Evolutionary conservation across 164 flowering plant species (phyloP).

Genomic region (Annona squamosa): DNA sequence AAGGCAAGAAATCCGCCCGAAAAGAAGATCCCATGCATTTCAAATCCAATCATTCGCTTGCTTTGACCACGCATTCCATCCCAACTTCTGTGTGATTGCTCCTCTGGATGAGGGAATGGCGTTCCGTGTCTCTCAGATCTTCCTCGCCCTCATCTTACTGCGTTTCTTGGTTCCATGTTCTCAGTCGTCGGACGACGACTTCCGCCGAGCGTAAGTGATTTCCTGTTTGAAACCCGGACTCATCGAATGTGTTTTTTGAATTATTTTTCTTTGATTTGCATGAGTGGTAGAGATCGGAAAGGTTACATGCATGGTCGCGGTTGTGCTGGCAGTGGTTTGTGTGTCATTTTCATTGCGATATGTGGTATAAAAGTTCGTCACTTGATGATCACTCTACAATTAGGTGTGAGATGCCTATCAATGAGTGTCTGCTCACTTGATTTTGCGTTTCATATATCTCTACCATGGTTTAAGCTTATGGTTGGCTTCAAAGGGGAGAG

Average conservation of each 20-base stretch:
- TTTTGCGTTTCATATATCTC: neutral
- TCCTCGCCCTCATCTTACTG: slow-evolving; percentile 23
- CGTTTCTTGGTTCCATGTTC: slow-evolving; percentile 31
- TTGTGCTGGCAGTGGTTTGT: neutral
- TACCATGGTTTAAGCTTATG: neutral
- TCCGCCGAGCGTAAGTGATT: slow-evolving; percentile 69
- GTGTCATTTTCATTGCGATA: neutral
- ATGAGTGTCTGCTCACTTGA: neutral
- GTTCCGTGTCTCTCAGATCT: slow-evolving; percentile 24
- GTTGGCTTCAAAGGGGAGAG: neutral
- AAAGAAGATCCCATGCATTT: slow-evolving; percentile 10
- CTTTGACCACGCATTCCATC: neutral
- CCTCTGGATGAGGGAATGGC: slow-evolving; percentile 24
- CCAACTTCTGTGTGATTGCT: neutral
- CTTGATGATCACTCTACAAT: neutral
- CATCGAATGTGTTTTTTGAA: neutral
- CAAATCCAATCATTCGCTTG: slow-evolving; percentile 4
- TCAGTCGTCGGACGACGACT: slow-evolving; percentile 40
- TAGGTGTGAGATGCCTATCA: neutral
- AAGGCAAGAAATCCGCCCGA: slow-evolving; percentile 2
- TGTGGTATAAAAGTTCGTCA: too few species aligned
- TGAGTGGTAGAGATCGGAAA: neutral
- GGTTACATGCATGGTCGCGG: neutral
- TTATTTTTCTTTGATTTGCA: neutral
- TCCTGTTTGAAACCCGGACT: neutral